Conservation (phyloP, 257 asterid species). For the Orobanche coerulescens region DNA sequence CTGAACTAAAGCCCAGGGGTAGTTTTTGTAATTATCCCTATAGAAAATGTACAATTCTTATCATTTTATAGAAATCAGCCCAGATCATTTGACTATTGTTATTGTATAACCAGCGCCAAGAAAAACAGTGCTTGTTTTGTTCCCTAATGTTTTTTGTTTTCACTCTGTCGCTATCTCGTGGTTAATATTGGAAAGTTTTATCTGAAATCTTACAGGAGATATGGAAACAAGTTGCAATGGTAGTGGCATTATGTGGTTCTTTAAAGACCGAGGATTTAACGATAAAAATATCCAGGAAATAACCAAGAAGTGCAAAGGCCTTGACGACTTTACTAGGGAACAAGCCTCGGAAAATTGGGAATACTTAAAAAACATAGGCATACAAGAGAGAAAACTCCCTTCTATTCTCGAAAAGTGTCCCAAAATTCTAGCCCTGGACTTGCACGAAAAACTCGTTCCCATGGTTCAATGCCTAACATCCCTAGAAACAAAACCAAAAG, state of each 20-base stretch:
- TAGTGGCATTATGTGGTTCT: slow-evolving; percentile 88
- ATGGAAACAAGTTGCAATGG: slow-evolving; percentile 71
- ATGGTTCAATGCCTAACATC: slow-evolving; percentile 75
- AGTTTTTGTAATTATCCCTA: not conserved
- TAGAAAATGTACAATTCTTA: not conserved
- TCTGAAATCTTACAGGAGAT: slow-evolving; percentile 31
- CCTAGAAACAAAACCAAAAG: slow-evolving; percentile 68
- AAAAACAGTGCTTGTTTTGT: not conserved
- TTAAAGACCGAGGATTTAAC: slow-evolving; percentile 84
- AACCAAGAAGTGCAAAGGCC: slow-evolving; percentile 80
- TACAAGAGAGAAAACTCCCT: slow-evolving; percentile 85
- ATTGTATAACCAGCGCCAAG: not conserved
- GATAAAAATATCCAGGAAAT: slow-evolving; percentile 62
- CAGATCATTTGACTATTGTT: not conserved
- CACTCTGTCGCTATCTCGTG: not conserved
- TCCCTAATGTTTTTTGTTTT: not conserved
- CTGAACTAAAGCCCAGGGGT: too few species aligned
- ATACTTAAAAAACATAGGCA: slow-evolving; percentile 82
- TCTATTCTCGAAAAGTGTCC: slow-evolving; percentile 69
- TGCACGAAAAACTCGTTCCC: slow-evolving; percentile 73
- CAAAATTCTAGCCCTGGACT: slow-evolving; percentile 67
- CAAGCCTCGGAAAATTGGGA: slow-evolving; percentile 91
- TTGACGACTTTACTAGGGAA: slow-evolving; percentile 52
- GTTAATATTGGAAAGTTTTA: not conserved
- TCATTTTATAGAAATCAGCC: not conserved